These are phyloP conservation scores for Mucuna pruriens DNA, from an alignment of 306 rosid species.

Conservation along the genomic window DNA sequence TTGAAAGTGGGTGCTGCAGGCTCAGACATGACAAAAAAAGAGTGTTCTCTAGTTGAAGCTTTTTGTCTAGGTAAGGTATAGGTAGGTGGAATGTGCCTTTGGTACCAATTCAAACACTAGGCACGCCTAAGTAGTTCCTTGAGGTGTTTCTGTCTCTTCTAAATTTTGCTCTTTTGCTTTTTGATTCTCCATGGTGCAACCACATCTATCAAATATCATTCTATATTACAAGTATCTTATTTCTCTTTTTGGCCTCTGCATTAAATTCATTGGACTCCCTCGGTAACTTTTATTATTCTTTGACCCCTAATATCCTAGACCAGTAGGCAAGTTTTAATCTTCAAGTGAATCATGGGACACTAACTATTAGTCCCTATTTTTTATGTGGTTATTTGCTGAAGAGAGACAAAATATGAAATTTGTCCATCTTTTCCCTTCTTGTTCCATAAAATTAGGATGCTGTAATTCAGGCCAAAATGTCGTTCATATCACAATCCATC, in stretches of 20 bases:
- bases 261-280: conserved; percentile 30
- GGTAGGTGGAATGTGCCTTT: conserved; percentile 33
- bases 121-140: conserved; percentile 31
- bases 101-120: conserved; percentile 16
- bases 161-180: conserved; percentile 39
- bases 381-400: conserved; percentile 21
- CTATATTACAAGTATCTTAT: conserved; percentile 31
- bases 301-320: conserved; percentile 43
- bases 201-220: conserved; percentile 27
- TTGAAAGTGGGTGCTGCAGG: conserved; percentile 37
- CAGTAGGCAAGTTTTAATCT: conserved; percentile 35
- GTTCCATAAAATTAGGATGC: conserved; percentile 34
- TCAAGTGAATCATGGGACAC: conserved; percentile 42
- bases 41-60: conserved; percentile 25
- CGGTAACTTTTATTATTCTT: conserved; percentile 28
- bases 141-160: conserved; percentile 32
- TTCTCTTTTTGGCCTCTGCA: conserved; percentile 30
- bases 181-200: conserved; percentile 34
- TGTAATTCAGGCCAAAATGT: conserved; percentile 27
- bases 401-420: conserved; percentile 14
- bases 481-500: conserved; percentile 35
- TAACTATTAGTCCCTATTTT: conserved; percentile 15
- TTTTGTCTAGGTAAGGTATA: conserved; percentile 35
- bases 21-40: conserved; percentile 26
- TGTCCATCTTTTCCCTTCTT: not conserved